Base-by-base conservation (phyloP, 345 rosid species). In the Heritiera littoralis region DNA sequence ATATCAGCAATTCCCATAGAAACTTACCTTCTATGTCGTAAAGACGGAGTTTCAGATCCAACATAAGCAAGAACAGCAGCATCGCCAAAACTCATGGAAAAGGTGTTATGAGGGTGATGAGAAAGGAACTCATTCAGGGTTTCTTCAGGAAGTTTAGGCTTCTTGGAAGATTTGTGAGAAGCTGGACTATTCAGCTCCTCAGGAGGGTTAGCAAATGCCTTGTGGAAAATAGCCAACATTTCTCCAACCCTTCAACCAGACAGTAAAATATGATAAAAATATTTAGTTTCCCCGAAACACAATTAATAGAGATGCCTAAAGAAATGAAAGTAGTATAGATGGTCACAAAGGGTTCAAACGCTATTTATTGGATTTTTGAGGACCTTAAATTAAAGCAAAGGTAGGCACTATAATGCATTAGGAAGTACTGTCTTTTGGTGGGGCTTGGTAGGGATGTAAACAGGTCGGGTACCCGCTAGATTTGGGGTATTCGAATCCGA, bases 141-240 rank as follows among this genome's bases (percentile, higher is more conserved):
- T 32, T 92, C 89, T 3, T 83, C 83, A 3, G 98, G 93, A 18
- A 79, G 89, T 82, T 95, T 92, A 9, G 92, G 91, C 68, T 66
- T 83, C 74, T 72, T 83, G 0, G 88, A 76, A 71, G 86, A 72
- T 28, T 77, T 41, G 18, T 81, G 82, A 52, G 98, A 88, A 32
- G 93, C 92, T 46, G 98, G 98, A 77, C 98, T 92, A 74, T 92
- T 86, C 7, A 95, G 97, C 90, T 95, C 98, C 75, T 90, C 91
- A 6, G 98, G 98, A 18, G 98, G 95, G 78, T 95, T 87, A 64
- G 89, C 98, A 75, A 86, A 87, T 2, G 90, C 83, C 69, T 91
- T 87, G 60, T 90, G 97, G 77, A 95, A 95, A 59, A 95, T 90
- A 18, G 99, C 99, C 97, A 96, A 87, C 98, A 94, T 95, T 35